phyloP scores from a whole-genome alignment of 495 filamentous ascomycete species.

The Hypoxylon cercidicola region DNA sequence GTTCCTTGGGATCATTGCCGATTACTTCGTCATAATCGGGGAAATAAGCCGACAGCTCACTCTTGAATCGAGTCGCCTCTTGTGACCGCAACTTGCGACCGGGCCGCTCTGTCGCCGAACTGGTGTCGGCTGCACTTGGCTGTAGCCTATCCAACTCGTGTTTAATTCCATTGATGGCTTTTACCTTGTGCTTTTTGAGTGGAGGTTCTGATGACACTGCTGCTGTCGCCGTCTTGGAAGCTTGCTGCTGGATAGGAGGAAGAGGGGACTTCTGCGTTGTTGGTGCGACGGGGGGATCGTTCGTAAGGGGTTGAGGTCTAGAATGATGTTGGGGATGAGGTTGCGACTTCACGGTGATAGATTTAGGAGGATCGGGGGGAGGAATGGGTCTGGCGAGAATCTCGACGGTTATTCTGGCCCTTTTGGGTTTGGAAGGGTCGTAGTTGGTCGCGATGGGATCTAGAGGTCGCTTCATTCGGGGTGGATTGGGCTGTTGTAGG shows the following conservation, averaged over 20 bases:
- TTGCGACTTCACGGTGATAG: conserved; percentile 49
- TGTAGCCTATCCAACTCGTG: conserved; percentile 62
- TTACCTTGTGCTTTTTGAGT: conserved; percentile 57
- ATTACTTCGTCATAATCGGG: conserved; percentile 91
- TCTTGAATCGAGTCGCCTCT: conserved; percentile 75
- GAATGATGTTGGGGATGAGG: conserved; percentile 35
- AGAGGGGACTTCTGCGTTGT: conserved; percentile 22
- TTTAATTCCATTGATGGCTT: conserved; percentile 63
- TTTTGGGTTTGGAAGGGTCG: conserved; percentile 50
- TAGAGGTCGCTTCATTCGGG: conserved; percentile 49
- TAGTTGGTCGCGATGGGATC: conserved; percentile 45
- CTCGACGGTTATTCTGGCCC: conserved; percentile 53
- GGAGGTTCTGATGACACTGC: conserved; percentile 30
- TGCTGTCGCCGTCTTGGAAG: conserved; percentile 38
- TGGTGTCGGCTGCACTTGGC: conserved; percentile 52
- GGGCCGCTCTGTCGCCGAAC: conserved; percentile 57
- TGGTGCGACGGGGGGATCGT: conserved; percentile 29
- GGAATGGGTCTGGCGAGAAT: conserved; percentile 46
- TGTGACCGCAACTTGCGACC: conserved; percentile 66
- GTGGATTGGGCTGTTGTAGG: conserved; percentile 32
- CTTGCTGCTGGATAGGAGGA: conserved; percentile 15
- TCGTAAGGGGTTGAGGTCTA: conserved; percentile 41
- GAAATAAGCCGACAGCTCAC: conserved; percentile 88
- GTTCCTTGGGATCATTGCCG: conserved; percentile 78
- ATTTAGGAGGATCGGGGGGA: conserved; percentile 37